Base-by-base conservation (phyloP, 371 early-diverging fungal species). In the Chytridiales sp. region DNA sequence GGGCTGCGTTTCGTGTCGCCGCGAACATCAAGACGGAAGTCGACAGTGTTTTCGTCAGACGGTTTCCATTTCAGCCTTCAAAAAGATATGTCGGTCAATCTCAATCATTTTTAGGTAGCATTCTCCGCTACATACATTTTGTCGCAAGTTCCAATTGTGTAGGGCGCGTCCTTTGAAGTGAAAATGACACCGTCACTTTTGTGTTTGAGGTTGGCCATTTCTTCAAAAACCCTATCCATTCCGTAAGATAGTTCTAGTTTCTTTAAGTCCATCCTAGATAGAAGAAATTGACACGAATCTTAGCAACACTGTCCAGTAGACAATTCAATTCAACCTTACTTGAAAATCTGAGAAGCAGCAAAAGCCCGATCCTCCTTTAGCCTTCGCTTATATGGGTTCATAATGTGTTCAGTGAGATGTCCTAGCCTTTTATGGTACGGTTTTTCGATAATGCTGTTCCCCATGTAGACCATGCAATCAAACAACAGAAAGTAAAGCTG, bases 31-130 rank as follows among this genome's bases (percentile, higher is more conserved):
- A 60, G 39, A 15, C 79, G 81, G 57, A 99, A 97, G 69, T 99
- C 99, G 13, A 98, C 83, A 0, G 99, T 95, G 73, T 99, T 99
- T 64, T 98, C 92, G 55, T 90, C 85, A 11, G 96, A 86, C 11
- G 99, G 98, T 68, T 99, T 99, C 99, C 99, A 99, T 79, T 99
- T 99, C 32, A 98, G 73, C 82, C 91, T 92, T 13, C 15, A 15
- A n/a, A 0, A 0, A 38, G 29, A 49, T n/a, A 26, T 11, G 42
- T n/a, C n/a, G n/a, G n/a, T n/a, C n/a, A n/a, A n/a, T n/a, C n/a
- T n/a, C n/a, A n/a, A n/a, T n/a, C n/a, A n/a, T n/a, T n/a, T n/a
- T n/a, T n/a, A n/a, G n/a, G n/a, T n/a, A n/a, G n/a, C n/a, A n/a
- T n/a, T n/a, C n/a, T n/a, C n/a, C n/a, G n/a, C n/a, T 24, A 36